phyloP scores from a whole-genome alignment of 106 monocot species.

The Acorus calamus region DNA sequence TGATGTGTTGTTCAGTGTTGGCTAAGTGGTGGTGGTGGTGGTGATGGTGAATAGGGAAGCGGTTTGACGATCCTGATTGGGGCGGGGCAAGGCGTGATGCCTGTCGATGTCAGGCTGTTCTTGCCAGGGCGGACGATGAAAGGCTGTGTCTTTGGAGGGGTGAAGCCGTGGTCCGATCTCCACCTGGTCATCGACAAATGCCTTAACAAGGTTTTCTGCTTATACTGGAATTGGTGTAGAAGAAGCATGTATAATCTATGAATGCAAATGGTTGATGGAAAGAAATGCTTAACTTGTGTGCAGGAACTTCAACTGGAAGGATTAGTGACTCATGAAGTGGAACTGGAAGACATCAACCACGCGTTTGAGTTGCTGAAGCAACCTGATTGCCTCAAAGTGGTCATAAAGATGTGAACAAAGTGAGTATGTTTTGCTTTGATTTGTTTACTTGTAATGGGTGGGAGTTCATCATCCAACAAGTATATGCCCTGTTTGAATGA shows the following conservation, averaged over 20 bases:
- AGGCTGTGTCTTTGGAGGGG: constrained; percentile 7
- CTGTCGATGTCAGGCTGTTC: not conserved
- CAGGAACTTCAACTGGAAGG: constrained; percentile 12
- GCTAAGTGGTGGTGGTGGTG: not conserved
- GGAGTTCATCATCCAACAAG: no score
- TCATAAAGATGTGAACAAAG: not conserved
- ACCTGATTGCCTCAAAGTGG: constrained; percentile 8
- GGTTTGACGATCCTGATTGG: constrained; percentile 3
- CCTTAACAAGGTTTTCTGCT: not conserved
- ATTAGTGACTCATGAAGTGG: constrained; percentile 7
- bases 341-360: not conserved
- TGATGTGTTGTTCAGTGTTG: not conserved
- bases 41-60: constrained; percentile 1
- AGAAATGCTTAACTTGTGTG: no score
- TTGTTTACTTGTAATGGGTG: no score
- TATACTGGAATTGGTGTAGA: not conserved
- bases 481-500: no score
- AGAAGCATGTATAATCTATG: not conserved
- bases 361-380: constrained; percentile 1
- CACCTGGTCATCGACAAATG: constrained; percentile 1
- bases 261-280: no score
- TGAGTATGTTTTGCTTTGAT: no score
- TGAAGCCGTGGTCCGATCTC: constrained; percentile 4
- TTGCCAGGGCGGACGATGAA: not conserved
- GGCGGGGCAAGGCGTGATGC: not conserved